These are phyloP conservation scores for Lactarius vividus DNA, from an alignment of 768 basidiomycete genomes.

Conservation along the genomic window DNA sequence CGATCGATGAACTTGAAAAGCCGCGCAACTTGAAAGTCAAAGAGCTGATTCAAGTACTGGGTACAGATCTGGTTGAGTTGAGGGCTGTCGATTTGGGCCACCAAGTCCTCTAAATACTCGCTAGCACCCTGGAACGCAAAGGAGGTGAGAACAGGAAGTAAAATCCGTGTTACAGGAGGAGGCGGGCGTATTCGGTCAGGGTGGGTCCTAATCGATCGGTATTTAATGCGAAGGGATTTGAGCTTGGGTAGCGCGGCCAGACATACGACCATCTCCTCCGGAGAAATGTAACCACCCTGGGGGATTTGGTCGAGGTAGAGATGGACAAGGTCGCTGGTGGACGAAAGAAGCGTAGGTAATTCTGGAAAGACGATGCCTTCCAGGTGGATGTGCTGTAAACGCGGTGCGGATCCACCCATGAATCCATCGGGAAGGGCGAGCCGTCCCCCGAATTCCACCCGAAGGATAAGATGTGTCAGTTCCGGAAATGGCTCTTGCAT, in stretches of 20 bases:
- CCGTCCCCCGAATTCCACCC: background rate
- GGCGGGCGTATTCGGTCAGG: background rate
- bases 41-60: background rate
- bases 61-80: background rate
- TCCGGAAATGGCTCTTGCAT: background rate
- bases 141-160: background rate
- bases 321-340: background rate
- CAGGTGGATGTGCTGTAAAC: background rate
- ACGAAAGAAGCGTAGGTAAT: background rate
- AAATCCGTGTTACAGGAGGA: background rate
- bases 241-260: background rate
- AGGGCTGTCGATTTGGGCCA: background rate
- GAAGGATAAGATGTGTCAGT: background rate
- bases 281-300: background rate
- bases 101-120: background rate
- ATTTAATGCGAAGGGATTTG: background rate
- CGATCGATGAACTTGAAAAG: background rate
- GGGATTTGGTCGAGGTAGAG: background rate
- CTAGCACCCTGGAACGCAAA: background rate
- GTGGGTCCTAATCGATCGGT: background rate
- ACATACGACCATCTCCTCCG: background rate
- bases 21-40: background rate
- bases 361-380: background rate
- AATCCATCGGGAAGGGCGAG: background rate
- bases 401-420: background rate